Evolutionary conservation across 768 basidiomycete species (phyloP), one percentile per base, ranked within the genome.

Genomic region (Phaffia australis): DNA sequence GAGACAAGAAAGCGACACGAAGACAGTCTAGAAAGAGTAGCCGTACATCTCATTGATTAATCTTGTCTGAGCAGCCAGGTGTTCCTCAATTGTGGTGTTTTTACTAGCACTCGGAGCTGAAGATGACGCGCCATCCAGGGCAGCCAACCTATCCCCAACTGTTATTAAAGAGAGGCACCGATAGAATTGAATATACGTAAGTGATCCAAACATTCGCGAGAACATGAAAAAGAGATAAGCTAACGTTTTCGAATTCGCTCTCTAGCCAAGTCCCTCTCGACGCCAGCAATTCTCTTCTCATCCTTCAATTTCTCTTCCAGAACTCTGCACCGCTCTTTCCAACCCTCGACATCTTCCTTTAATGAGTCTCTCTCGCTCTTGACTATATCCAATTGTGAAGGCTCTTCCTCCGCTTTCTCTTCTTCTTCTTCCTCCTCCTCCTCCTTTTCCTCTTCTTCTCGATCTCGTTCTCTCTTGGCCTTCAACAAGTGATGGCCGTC

Each of bases 341-440:
- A 94, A 0, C 87, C 87, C 70, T 90, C 87, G 0, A 91, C 85
- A 75, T 97, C 92, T 60, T 84, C 83, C 75, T 86, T 86, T 60
- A 97, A 79, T 66, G 90, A 87, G 72, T 98, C 93, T 35, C 93
- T 81, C 76, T 97, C 92, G 16, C 85, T 81, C 75, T 91, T 90
- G 71, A 89, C 80, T 73, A 89, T 88, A 3, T 85, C 80, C 25
- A 3, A 56, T 42, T 35, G 59, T 60, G 19, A 27, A 3, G 25
- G 57, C 11, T 58, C 48, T 35, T 30, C 46, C 27, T 8, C 29
- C 25, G 29, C 32, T 46, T 23, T 30, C 27, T 58, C 64, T 42
- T 65, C 65, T 23, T 29, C 51, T 7, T 25, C 51, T 23, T 27
- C 60, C 11, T 60, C 42, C 4, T 51, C 58, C 9, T 54, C 65